A percentile compares a stretch with the other conserved stretches of the same genome.
Conservation (phyloP, 768 basidiomycete species). For the Gyrodon lividus region DNA sequence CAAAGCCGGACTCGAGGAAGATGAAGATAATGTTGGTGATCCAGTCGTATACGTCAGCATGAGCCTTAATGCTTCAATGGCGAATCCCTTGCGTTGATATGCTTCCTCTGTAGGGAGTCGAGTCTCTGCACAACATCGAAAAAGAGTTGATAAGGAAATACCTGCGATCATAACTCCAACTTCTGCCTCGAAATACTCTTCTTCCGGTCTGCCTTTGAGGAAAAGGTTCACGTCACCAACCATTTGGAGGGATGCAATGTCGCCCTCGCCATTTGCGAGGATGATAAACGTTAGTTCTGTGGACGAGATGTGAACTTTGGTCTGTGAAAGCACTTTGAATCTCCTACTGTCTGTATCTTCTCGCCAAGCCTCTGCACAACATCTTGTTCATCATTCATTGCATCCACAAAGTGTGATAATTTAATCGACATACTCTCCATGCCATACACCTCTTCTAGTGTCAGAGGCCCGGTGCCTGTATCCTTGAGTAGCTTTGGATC, state of each 20-base stretch:
- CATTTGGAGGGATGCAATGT: constrained; percentile 54
- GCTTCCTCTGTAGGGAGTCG: constrained; percentile 45
- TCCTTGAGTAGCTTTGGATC: constrained; percentile 65
- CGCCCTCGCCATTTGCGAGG: constrained; percentile 43
- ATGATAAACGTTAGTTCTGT: constrained; percentile 89
- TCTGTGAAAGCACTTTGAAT: not conserved
- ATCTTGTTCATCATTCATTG: not conserved
- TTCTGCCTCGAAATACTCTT: constrained; percentile 66
- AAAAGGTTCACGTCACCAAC: constrained; percentile 94
- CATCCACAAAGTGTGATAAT: not conserved
- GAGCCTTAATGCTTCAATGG: constrained; percentile 58
- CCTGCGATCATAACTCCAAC: constrained; percentile 94
- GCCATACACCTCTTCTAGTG: constrained; percentile 76
- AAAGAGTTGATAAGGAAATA: constrained; percentile 19
- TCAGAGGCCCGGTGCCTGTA: constrained; percentile 84
- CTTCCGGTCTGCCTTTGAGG: constrained; percentile 52
- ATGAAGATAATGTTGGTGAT: constrained; percentile 23
- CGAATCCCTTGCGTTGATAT: constrained; percentile 70
- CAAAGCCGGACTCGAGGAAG: constrained; percentile 11
- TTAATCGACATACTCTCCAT: constrained; percentile 71
- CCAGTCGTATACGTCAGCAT: constrained; percentile 70
- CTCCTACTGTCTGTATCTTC: constrained; percentile 72
- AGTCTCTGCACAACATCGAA: not conserved
- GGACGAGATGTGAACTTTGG: not conserved
- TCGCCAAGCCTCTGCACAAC: constrained; percentile 73